A percentile compares a stretch with the other conserved stretches of the same genome.
Conservation (phyloP, 768 basidiomycete species). For the Cystobasidium ongulense region DNA sequence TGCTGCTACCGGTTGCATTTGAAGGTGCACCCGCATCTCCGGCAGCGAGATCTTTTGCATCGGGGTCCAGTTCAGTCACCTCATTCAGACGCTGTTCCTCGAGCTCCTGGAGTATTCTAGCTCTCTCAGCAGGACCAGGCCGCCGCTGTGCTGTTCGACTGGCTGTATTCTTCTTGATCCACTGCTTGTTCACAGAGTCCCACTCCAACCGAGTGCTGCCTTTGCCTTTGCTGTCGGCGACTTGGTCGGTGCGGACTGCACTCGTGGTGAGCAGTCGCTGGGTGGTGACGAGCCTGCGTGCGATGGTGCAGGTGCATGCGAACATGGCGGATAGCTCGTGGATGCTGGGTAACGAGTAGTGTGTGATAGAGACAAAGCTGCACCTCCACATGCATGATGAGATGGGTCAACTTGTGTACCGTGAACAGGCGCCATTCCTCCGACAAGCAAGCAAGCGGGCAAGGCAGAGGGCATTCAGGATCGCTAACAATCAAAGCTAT, state of each 20-base stretch:
- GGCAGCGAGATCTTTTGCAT: neutral
- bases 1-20: neutral
- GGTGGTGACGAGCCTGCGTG: neutral
- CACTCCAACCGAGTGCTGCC: neutral
- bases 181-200: neutral
- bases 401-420: no score
- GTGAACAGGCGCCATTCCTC: no score
- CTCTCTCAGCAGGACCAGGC: neutral
- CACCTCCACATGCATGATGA: no score
- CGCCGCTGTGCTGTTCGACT: neutral
- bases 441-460: no score
- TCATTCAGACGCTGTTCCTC: neutral
- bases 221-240: neutral
- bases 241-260: no score
- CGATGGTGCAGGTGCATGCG: neutral
- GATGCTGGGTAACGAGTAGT: no score
- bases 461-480: no score
- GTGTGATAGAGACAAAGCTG: no score
- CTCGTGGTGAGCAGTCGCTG: neutral
- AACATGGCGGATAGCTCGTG: no score
- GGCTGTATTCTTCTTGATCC: neutral
- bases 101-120: neutral
- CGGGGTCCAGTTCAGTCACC: neutral
- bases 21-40: neutral
- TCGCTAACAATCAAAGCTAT: no score